A percentile compares a stretch with the other conserved stretches of the same genome.
These are phyloP conservation scores for Epichloe brachyelytri DNA, from an alignment of 2,329 filamentous ascomycete genomes.

Conservation along the genomic window DNA sequence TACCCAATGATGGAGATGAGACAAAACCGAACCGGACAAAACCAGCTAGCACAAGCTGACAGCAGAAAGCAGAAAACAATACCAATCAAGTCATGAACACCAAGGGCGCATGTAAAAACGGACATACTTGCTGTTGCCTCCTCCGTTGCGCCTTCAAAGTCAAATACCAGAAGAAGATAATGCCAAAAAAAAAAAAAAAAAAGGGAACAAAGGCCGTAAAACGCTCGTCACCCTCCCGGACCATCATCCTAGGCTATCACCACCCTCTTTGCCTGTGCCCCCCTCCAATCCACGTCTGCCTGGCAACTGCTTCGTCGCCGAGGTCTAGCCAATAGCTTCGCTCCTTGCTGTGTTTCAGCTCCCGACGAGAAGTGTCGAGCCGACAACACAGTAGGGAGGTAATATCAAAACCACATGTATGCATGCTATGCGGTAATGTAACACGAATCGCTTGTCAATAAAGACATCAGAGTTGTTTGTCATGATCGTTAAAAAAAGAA, in stretches of 20 bases:
- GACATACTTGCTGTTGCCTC: background rate
- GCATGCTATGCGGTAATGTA: constrained; percentile 10
- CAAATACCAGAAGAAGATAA: background rate
- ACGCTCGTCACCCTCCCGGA: background rate
- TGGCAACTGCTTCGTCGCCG: background rate
- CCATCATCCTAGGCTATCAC: too few species aligned
- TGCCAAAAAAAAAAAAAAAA: background rate
- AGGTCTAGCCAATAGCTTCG: background rate
- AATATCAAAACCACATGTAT: constrained; percentile 23
- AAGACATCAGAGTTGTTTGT: constrained; percentile 17
- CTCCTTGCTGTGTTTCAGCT: too few species aligned
- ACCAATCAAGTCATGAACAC: background rate
- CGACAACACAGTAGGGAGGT: background rate
- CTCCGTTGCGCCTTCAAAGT: constrained; percentile 2
- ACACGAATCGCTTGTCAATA: constrained; percentile 28
- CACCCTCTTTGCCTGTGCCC: too few species aligned
- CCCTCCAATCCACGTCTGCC: background rate
- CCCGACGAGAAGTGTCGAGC: too few species aligned
- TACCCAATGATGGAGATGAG: constrained; percentile 8
- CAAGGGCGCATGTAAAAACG: background rate
- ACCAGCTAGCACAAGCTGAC: constrained; percentile 3
- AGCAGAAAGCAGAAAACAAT: constrained; percentile 2
- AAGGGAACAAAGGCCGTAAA: background rate
- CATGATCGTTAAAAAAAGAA: constrained; percentile 28
- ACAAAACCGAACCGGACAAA: background rate